Conservation (phyloP, 306 rosid genomes). For the Hylodesmum podocarpum region DNA sequence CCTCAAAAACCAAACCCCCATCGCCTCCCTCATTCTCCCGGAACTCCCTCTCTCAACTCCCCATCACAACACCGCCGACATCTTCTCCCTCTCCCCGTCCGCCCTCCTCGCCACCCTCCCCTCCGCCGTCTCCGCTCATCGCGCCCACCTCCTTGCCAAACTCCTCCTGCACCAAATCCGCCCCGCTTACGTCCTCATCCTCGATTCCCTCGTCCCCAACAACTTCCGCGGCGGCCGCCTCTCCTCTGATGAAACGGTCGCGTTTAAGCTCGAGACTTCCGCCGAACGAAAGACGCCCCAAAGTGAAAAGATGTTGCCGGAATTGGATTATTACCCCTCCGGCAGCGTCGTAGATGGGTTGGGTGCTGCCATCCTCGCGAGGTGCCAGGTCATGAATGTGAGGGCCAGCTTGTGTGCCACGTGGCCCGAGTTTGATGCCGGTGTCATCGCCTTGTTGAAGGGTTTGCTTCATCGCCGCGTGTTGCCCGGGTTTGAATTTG, state of each 20-base stretch:
- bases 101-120: conserved; percentile 49
- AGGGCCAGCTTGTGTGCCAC: conserved; percentile 64
- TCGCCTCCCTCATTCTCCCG: conserved; percentile 70
- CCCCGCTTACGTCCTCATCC: conserved; percentile 54
- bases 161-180: conserved; percentile 44
- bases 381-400: conserved; percentile 60
- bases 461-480: conserved; percentile 39
- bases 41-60: conserved; percentile 54
- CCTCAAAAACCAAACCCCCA: conserved; percentile 36
- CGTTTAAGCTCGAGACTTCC: conserved; percentile 72
- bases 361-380: conserved; percentile 65
- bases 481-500: conserved; percentile 44
- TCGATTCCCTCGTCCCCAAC: conserved; percentile 51
- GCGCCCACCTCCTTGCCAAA: conserved; percentile 55
- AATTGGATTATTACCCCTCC: conserved; percentile 64
- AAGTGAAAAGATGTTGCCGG: conserved; percentile 33
- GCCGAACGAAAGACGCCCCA: conserved; percentile 43
- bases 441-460: conserved; percentile 49
- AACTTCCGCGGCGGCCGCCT: conserved; percentile 60
- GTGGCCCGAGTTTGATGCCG: conserved; percentile 72
- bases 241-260: conserved; percentile 50
- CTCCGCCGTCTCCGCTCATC: conserved; percentile 41
- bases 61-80: conserved; percentile 45
- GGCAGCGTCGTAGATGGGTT: conserved; percentile 86
- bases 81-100: conserved; percentile 43